Base-by-base conservation (phyloP, 768 basidiomycete genomes). In the Trametopsis cervina region DNA sequence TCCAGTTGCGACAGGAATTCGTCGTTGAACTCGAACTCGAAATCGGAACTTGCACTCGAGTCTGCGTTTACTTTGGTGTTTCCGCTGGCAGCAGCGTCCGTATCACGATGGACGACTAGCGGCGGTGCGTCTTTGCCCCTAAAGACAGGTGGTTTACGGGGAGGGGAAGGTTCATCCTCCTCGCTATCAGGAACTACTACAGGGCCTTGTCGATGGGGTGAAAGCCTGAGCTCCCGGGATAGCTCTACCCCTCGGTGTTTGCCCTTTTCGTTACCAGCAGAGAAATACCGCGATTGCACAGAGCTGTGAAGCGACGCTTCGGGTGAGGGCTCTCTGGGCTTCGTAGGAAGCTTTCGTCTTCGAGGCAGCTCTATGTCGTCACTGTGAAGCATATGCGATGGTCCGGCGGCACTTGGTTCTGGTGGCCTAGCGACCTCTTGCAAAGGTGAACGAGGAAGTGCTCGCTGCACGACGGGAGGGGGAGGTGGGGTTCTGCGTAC, bases 1-100 rank as follows among this genome's bases (percentile, higher is more conserved):
- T 68, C 66, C 3, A 70, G 53, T 70, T 68, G 52, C 66, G 69
- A 18, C 74, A 58, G 49, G 51, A 77, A 66, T 11, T 56, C 63
- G 4, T 68, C 72, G 40, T 63, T 60, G 49, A 66, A 64, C 40
- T 65, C 67, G 47, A 61, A 61, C 47, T 59, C 57, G 53, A 54
- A 65, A 26, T 62, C 60, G 17, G 63, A 54, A 42, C 64, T 63
- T 29, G 35, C 15, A n/a, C 12, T 37, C 22, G 4, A 11, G 23
- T 23, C 17, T 37, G 18, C 18, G 4, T 7, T 23, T 15, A 36
- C 36, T 5, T 11, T 18, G 5, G 15, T n/a, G 33, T 18, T 35
- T 20, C 25, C 46, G 22, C 3, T 9, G 9, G 29, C 29, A 15
- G 15, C 29, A 15, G 15, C 29, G 29, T 33, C 29, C 15, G 29